These are phyloP conservation scores for Pseudocercospora ulei DNA, from an alignment of 2,329 filamentous ascomycete species.

Conservation along the genomic window DNA sequence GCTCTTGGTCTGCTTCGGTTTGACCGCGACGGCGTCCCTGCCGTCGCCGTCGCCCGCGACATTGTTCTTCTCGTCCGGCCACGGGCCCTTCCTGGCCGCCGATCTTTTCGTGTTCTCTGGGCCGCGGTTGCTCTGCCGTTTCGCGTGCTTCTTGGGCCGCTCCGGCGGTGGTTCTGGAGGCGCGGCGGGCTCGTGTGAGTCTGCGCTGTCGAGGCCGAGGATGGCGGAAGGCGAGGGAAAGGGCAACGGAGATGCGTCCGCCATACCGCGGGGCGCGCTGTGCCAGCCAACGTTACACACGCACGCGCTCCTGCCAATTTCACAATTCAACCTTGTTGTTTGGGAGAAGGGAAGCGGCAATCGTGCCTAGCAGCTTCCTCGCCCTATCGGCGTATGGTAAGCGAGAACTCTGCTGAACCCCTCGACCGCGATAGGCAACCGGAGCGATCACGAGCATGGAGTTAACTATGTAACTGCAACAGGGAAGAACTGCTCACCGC, in stretches of 20 bases:
- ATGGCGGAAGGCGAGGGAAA: slow-evolving; percentile 53
- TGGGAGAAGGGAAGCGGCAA: too few species aligned
- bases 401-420: not conserved
- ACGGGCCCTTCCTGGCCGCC: slow-evolving; percentile 19
- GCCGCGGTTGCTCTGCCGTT: slow-evolving; percentile 19
- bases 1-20: slow-evolving; percentile 65
- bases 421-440: too few species aligned
- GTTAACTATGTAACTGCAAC: too few species aligned
- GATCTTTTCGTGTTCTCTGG: slow-evolving; percentile 25
- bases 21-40: slow-evolving; percentile 40
- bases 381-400: too few species aligned
- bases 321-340: not conserved
- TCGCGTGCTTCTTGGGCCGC: slow-evolving; percentile 30
- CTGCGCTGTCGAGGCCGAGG: slow-evolving; percentile 30
- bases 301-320: not conserved
- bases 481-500: slow-evolving; percentile 7
- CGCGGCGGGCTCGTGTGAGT: slow-evolving; percentile 23
- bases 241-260: slow-evolving; percentile 46
- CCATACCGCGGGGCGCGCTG: slow-evolving; percentile 31
- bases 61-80: slow-evolving; percentile 17
- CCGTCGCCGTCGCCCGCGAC: slow-evolving; percentile 14
- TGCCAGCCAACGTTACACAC: slow-evolving; percentile 5
- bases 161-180: slow-evolving; percentile 22
- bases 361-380: too few species aligned
- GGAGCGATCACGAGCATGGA: too few species aligned